Percentiles rank a stretch among this genome's conserved stretches.
Conservation (phyloP, 495 filamentous ascomycete genomes). For the Acidomyces sp. region DNA sequence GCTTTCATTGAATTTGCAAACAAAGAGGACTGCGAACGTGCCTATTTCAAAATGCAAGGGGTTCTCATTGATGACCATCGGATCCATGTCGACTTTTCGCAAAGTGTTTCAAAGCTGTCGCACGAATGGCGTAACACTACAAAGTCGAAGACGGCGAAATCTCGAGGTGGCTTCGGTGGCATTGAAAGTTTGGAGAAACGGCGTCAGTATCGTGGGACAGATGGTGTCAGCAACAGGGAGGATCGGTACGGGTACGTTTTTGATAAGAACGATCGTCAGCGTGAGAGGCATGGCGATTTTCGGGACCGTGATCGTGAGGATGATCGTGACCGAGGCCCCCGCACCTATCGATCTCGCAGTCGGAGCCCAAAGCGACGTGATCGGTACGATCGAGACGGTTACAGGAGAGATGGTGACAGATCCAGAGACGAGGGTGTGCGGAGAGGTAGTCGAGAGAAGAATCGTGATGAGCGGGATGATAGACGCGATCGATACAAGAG, state of each 20-base stretch:
- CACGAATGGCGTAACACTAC: constrained; percentile 80
- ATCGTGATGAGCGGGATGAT: constrained; percentile 15
- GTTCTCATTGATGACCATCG: constrained; percentile 94
- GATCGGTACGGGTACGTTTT: constrained; percentile 68
- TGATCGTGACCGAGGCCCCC: constrained; percentile 8
- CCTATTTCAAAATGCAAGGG: constrained; percentile 96
- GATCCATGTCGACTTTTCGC: constrained; percentile 97
- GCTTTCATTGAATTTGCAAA: constrained; percentile 96
- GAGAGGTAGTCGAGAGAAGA: constrained; percentile 21
- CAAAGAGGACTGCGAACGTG: constrained; percentile 82
- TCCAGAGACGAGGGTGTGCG: constrained; percentile 12
- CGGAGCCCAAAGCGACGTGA: constrained; percentile 36
- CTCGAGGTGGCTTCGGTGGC: constrained; percentile 78
- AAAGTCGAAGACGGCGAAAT: constrained; percentile 60
- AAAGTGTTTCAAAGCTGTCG: constrained; percentile 83
- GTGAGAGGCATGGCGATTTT: constrained; percentile 1
- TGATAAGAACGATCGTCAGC: constrained; percentile 54
- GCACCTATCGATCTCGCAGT: constrained; percentile 26
- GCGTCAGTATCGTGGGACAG: constrained; percentile 70
- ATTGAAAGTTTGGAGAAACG: constrained; percentile 76
- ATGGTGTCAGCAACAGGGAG: constrained; percentile 34
- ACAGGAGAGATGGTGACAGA: constrained; percentile 14
- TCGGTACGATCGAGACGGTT: constrained; percentile 20
- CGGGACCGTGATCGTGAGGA: constrained; percentile 10
- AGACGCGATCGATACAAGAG: constrained; percentile 5